Base-by-base conservation (phyloP, 1,139 yeast species). In the Zygosaccharomyces sapae region DNA sequence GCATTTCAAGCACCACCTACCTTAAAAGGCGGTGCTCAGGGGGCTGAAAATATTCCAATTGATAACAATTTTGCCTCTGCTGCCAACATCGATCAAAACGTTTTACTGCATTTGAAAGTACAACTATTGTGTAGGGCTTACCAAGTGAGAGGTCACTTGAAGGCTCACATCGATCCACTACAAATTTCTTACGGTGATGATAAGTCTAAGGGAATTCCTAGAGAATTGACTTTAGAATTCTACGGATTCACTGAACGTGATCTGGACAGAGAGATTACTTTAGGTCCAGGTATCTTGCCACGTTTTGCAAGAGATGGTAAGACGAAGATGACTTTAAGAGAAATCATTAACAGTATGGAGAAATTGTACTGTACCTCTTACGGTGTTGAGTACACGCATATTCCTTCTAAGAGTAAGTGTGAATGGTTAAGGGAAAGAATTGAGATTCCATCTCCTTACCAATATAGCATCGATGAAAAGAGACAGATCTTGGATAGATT, bases 351-450 rank as follows among this genome's bases (percentile, higher is more conserved):
- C 41, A 72, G 79, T 55, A 85, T 96, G 71, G 96, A 94, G 72
- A 74, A 76, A 57, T 78, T 87, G 61, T 92, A 94, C 76, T 89
- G 97, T 72, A 79, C 85, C 40, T 73, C 86, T 43, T 89, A 89
- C 67, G 98, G 97, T 72, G 80, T 87, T 52, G 97, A 92, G 73
- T 92, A 89, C 72, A 86, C 92, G 62, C 99, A 92, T 72, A 94
- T 92, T 59, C 97, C 98, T 53, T 86, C 95, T 49, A 85, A 95
- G 70, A 88, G 81, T 62, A 86, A 86, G 72, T 94, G 97, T 75
- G 97, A 92, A 70, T 92, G 98, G 99, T 80, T 92, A 66, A 85
- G 98, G 75, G 95, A 89, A 72, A 80, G 97, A 70, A 79, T 94
- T 56, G 98, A 92, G 73, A 87, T 90, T 58, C 96, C 97, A 55